Evolutionary conservation across 164 flowering plant genomes (phyloP).

Genomic region (Piper longum): DNA sequence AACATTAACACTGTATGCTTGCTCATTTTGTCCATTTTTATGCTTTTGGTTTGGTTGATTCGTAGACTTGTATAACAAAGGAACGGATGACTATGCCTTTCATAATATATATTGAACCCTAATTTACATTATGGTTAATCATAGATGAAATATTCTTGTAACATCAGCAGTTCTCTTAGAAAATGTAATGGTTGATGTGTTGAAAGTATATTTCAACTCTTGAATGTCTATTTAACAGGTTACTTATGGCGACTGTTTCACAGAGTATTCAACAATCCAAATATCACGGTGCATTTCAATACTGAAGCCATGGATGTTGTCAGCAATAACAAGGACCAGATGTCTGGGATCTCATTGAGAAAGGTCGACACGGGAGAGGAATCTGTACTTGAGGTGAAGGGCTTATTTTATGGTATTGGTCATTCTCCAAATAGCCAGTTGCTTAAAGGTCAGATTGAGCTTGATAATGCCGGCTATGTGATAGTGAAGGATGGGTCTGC

Average conservation of each 20-base stretch:
- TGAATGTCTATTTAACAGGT: conserved; percentile 99
- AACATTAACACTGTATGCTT: not conserved
- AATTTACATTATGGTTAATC: not conserved
- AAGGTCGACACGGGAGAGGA: conserved; percentile 62
- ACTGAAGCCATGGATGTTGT: conserved; percentile 79
- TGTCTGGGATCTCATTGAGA: conserved; percentile 77
- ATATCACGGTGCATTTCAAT: conserved; percentile 92
- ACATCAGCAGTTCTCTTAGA: not conserved
- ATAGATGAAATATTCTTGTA: not conserved
- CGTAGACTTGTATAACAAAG: too few species aligned
- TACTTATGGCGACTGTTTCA: conserved; percentile 99
- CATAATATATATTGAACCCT: not conserved
- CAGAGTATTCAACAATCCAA: conserved; percentile 95
- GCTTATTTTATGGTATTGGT: conserved; percentile 94
- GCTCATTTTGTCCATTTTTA: too few species aligned
- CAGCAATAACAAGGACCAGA: conserved; percentile 84
- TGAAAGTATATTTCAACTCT: conserved; percentile 71
- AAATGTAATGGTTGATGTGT: conserved; percentile 8
- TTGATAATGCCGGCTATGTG: conserved; percentile 76
- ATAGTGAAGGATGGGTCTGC: conserved; percentile 79
- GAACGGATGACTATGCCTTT: not conserved
- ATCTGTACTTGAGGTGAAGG: conserved; percentile 73
- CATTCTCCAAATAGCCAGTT: conserved; percentile 92
- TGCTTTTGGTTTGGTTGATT: too few species aligned
- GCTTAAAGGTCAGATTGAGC: conserved; percentile 77